Evolutionary conservation across 2,329 filamentous ascomycete genomes (phyloP), one percentile per base, ranked within the genome.

Genomic region (Neocatenulostroma microsporum): DNA sequence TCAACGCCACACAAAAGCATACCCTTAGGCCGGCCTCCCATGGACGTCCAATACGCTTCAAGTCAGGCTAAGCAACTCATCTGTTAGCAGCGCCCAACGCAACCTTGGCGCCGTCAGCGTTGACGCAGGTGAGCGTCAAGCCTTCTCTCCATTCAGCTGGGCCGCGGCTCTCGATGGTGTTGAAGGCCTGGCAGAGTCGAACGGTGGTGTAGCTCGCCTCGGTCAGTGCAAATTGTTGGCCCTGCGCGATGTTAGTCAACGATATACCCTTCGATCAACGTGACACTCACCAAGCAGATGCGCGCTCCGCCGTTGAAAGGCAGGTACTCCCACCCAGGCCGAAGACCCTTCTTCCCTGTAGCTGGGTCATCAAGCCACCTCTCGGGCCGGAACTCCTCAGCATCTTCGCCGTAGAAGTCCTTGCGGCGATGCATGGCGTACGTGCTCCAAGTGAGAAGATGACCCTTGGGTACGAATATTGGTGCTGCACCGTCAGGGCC

Each of bases 191-290:
- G 54, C 88, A 74, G 46, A 89, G 53, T 29, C 84, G 68, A 19
- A 80, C 78, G 42, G 86, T 69, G 8, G 82, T 78, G 55, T 88
- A 88, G 20, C 67, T 66, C 66, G 83, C 83, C 66, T 88, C 82
- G 0, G 82, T 85, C 30, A 88, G 62, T 11, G 84, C 84, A 57
- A 87, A 89, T 59, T 89, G 82, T 68, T 89, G 55, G 1, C 53
- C 54, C 21, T 40, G 15, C 10, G 10, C 20, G 18, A 26, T 20
- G 33, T 40, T 14, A 40, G 38, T 14, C 4, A 26, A 15, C 9
- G 10, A 11, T 8, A 25, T 6, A 26, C 8, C 20, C 9, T 9
- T 18, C 18, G 9, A 9, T n/a, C 30, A 21, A 6, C 10, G 12
- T 21, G 13, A 11, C 10, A 28, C 32, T 20, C 34, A 43, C 40